Conservation (phyloP, 257 asterid genomes). For the Scutellaria minor region DNA sequence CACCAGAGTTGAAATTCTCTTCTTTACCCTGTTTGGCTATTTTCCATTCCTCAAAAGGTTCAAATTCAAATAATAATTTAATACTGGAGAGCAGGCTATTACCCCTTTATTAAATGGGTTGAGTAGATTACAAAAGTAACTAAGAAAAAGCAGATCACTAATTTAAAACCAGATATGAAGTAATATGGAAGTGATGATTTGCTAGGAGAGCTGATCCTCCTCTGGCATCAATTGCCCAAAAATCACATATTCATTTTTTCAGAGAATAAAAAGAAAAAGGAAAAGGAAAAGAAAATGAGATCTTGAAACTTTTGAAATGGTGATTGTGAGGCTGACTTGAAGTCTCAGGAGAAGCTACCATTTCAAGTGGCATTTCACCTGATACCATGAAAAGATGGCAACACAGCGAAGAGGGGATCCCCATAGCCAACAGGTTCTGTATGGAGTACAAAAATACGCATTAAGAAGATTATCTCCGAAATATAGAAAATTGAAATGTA, state of each 20-base stretch:
- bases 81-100: background rate
- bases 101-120: background rate
- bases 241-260: background rate
- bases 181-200: conserved; percentile 1
- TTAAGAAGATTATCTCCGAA: background rate
- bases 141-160: background rate
- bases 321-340: background rate
- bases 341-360: conserved; percentile 3
- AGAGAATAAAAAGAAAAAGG: background rate
- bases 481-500: background rate
- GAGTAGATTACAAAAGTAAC: background rate
- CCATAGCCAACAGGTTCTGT: conserved; percentile 67
- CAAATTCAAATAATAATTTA: too few species aligned
- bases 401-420: conserved; percentile 56
- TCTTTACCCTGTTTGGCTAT: background rate
- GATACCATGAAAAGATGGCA: conserved; percentile 62
- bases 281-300: conserved; percentile 16
- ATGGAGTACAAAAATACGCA: conserved; percentile 9
- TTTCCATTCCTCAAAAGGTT: too few species aligned
- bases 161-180: background rate
- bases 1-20: too few species aligned
- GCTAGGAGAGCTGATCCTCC: conserved; percentile 14
- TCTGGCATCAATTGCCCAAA: conserved; percentile 22
- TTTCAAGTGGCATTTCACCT: conserved; percentile 35
- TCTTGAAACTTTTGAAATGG: conserved; percentile 7